Evolutionary conservation across 2,329 filamentous ascomycete species (phyloP).

Genomic region (Penicillium glabrum): DNA sequence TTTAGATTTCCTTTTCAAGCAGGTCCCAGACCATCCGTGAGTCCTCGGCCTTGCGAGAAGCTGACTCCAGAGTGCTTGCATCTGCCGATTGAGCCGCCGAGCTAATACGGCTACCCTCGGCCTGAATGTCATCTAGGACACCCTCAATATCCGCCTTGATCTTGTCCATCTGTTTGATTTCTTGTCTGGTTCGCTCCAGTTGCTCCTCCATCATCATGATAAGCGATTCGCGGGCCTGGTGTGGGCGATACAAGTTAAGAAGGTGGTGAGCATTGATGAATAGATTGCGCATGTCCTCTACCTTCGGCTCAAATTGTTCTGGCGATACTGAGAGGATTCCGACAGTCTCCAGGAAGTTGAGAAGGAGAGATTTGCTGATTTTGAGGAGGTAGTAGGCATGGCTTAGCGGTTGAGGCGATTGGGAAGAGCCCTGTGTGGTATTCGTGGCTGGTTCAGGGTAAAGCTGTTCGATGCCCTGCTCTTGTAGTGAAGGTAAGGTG

Average conservation of each 20-base stretch:
- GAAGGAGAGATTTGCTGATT: conserved; percentile 77
- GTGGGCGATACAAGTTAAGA: conserved; percentile 90
- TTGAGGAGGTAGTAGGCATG: conserved; percentile 66
- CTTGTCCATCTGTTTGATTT: conserved; percentile 75
- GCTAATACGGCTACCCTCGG: conserved; percentile 28
- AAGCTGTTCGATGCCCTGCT: conserved; percentile 70
- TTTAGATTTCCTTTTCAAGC: conserved; percentile 34
- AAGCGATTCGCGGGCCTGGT: conserved; percentile 85
- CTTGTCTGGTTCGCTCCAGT: conserved; percentile 67
- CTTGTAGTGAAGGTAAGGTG: conserved; percentile 65
- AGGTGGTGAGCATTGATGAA: conserved; percentile 91
- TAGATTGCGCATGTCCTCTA: conserved; percentile 75
- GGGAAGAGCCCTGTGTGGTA: conserved; percentile 49
- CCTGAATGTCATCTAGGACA: conserved; percentile 36
- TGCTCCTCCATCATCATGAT: conserved; percentile 87
- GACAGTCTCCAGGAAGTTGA: conserved; percentile 85
- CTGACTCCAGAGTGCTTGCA: conserved; percentile 9
- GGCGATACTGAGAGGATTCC: conserved; percentile 70
- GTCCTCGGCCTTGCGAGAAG: conserved; percentile 21
- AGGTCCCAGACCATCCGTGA: conserved; percentile 41
- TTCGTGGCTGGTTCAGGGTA: conserved; percentile 57
- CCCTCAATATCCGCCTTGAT: conserved; percentile 67
- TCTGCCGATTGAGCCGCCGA: conserved; percentile 7
- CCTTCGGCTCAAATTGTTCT: conserved; percentile 66
- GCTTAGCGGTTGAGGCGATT: conserved; percentile 44